Percentiles rank a stretch among this genome's conserved stretches.
Evolutionary conservation across 2,329 filamentous ascomycete genomes (phyloP).

Genomic region (Fusarium clavum): DNA sequence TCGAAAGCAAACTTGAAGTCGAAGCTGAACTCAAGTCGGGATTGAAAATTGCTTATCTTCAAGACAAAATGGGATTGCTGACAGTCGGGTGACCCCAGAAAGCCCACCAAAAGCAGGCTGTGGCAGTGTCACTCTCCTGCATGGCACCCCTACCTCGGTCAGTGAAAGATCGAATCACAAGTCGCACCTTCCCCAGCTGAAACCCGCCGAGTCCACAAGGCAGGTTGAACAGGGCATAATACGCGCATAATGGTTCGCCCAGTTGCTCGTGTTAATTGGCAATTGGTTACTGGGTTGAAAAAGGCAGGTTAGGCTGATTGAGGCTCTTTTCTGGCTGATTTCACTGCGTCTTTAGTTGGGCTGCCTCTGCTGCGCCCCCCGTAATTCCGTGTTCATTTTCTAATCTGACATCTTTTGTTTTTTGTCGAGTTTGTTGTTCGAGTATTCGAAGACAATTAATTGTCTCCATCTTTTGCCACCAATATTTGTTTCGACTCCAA

Average conservation of each 20-base stretch:
- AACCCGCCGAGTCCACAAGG: not conserved
- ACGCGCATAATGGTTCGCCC: not conserved
- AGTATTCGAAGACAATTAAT: not conserved
- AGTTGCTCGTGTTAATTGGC: not conserved
- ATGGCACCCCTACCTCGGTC: not conserved
- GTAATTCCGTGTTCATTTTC: not conserved
- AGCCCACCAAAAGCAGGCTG: conserved; percentile 10
- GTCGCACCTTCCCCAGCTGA: not conserved
- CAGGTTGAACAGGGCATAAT: not conserved
- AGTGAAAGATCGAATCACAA: conserved; percentile 4
- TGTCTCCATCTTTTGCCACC: not conserved
- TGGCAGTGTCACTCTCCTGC: not conserved
- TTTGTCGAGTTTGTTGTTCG: not conserved
- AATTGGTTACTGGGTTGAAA: conserved; percentile 5
- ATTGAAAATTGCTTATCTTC: not conserved
- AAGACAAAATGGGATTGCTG: not conserved
- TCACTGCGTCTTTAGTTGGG: not conserved
- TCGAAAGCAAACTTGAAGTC: not conserved
- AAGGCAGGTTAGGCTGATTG: not conserved
- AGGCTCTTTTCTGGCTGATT: not conserved
- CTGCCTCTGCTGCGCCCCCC: not conserved
- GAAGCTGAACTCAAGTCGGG: not conserved
- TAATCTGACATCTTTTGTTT: not conserved
- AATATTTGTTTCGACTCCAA: not conserved
- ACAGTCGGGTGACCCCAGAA: not conserved